phyloP scores from a whole-genome alignment of 2,329 filamentous ascomycete genomes.

The Metarhizium album region DNA sequence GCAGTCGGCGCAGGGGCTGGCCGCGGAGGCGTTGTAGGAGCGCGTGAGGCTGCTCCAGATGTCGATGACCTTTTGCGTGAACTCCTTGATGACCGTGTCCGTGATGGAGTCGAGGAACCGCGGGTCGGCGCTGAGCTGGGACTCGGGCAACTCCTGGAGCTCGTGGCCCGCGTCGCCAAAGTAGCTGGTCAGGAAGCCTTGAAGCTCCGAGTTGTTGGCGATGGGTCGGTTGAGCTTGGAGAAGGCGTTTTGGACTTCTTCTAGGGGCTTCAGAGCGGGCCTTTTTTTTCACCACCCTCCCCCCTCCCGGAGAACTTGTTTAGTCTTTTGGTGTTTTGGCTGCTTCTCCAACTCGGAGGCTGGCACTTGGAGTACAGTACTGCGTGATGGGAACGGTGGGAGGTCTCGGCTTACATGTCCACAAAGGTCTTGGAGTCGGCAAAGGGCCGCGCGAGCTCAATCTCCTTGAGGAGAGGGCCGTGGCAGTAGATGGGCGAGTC shows the following conservation, averaged over 20 bases:
- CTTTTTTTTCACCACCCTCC: slow-evolving; percentile 19
- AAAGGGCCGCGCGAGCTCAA: slow-evolving; percentile 54
- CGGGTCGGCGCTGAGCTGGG: slow-evolving; percentile 43
- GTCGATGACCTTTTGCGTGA: slow-evolving; percentile 51
- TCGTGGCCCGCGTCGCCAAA: slow-evolving; percentile 56
- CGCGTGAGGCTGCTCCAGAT: slow-evolving; percentile 61
- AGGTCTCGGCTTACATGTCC: slow-evolving; percentile 42
- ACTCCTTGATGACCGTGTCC: slow-evolving; percentile 48
- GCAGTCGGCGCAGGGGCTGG: slow-evolving; percentile 44
- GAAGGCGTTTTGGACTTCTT: slow-evolving; percentile 52
- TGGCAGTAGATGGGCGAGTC: slow-evolving; percentile 59
- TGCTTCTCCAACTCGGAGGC: too few relatives aligned
- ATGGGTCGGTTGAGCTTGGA: slow-evolving; percentile 48
- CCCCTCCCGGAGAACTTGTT: too few relatives aligned
- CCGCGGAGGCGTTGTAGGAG: slow-evolving; percentile 35
- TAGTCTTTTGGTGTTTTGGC: too few relatives aligned
- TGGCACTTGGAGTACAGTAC: too few relatives aligned
- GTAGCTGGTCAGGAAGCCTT: slow-evolving; percentile 49
- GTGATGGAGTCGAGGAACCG: slow-evolving; percentile 46
- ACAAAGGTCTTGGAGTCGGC: slow-evolving; percentile 62
- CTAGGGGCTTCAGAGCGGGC: slow-evolving; percentile 47
- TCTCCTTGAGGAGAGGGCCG: slow-evolving; percentile 49
- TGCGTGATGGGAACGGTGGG: neutral
- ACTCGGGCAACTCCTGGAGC: slow-evolving; percentile 40
- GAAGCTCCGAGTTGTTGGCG: slow-evolving; percentile 50